A percentile compares a stretch with the other conserved stretches of the same genome.
Conservation (phyloP, 768 basidiomycete species). For the Lanmaoa pseudosensibilis region DNA sequence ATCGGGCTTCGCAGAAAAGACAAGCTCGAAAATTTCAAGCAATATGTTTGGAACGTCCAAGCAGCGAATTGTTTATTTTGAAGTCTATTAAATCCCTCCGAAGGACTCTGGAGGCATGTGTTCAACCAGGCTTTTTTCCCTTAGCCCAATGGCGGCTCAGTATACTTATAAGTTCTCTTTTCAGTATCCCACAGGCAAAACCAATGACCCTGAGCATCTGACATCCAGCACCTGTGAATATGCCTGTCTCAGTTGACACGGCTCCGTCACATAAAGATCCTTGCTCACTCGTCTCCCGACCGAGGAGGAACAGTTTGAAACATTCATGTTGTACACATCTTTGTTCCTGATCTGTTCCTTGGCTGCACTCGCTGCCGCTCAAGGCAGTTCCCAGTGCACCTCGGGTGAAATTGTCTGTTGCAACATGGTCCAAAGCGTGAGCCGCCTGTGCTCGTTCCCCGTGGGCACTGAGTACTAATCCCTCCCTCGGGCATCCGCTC, state of each 20-base stretch:
- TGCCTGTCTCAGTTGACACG: background rate
- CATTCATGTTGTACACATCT: background rate
- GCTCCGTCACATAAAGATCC: background rate
- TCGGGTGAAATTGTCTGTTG: constrained; percentile 16
- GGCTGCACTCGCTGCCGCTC: constrained; percentile 1
- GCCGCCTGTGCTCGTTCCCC: background rate
- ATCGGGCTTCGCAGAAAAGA: too few relatives aligned
- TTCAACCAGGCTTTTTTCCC: background rate
- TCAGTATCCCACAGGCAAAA: background rate
- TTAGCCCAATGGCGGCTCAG: background rate
- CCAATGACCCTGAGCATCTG: background rate
- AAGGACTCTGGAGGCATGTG: background rate
- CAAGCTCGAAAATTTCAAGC: background rate
- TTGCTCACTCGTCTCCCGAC: background rate
- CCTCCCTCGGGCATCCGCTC: background rate
- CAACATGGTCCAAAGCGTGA: constrained; percentile 6
- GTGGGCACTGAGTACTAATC: background rate
- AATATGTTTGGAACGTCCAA: background rate
- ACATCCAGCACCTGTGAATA: background rate
- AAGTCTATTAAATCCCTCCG: background rate
- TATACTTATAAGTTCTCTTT: background rate
- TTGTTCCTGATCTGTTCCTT: constrained; percentile 9
- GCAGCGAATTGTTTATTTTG: background rate
- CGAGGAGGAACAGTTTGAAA: background rate
- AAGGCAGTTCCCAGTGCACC: constrained; percentile 7